Percentiles rank a stretch among this genome's conserved stretches.
Evolutionary conservation across 2,329 filamentous ascomycete genomes (phyloP).

Genomic region (Aureobasidium sp.): DNA sequence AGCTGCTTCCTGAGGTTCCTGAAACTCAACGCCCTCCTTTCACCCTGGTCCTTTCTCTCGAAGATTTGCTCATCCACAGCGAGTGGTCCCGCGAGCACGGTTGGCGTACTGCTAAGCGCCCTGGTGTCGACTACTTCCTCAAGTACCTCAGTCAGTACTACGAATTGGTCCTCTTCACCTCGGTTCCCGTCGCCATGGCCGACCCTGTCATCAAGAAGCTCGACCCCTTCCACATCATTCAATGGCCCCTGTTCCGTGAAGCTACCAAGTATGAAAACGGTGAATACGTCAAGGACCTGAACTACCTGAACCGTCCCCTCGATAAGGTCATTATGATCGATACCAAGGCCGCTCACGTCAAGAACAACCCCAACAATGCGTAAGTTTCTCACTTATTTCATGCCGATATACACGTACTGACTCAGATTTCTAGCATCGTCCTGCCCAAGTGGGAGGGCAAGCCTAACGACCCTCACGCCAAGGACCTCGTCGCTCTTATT

Average conservation of each 20-base stretch:
- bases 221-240: constrained; percentile 89
- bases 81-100: constrained; percentile 92
- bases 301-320: constrained; percentile 90
- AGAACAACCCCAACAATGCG: constrained; percentile 91
- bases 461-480: constrained; percentile 55
- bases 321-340: constrained; percentile 95
- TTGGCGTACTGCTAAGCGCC: constrained; percentile 90
- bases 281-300: constrained; percentile 97
- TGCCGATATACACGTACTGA: not conserved
- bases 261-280: constrained; percentile 96
- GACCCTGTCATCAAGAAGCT: constrained; percentile 88
- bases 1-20: constrained; percentile 76
- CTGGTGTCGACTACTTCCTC: constrained; percentile 93
- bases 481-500: constrained; percentile 78
- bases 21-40: constrained; percentile 78
- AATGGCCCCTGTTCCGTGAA: constrained; percentile 91
- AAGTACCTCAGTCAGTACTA: constrained; percentile 97
- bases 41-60: constrained; percentile 84
- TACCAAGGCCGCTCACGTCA: constrained; percentile 72
- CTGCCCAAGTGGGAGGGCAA: constrained; percentile 86
- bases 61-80: constrained; percentile 89
- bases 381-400: not conserved
- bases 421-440: constrained; percentile 48
- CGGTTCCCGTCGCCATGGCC: constrained; percentile 72
- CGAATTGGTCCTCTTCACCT: constrained; percentile 93